Conservation (phyloP, 495 filamentous ascomycete genomes). For the Xanthoparmelia taractica region DNA sequence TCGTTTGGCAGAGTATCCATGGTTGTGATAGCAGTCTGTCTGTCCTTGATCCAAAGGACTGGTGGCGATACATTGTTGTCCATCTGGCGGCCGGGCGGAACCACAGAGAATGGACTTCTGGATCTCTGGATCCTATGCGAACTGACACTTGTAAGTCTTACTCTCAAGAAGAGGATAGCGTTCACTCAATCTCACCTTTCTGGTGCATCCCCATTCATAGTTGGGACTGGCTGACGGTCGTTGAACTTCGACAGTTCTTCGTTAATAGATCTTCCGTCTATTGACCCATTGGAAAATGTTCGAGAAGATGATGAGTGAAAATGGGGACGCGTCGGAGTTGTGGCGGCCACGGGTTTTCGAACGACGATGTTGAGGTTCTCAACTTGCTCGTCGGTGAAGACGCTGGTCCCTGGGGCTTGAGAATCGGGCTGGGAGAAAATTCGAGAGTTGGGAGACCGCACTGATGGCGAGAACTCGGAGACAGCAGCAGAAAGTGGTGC, state of each 20-base stretch:
- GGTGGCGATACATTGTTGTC: constrained; percentile 23
- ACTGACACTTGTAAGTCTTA: constrained; percentile 17
- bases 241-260: constrained; percentile 28
- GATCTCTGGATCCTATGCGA: constrained; percentile 20
- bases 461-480: constrained; percentile 64
- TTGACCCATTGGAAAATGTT: constrained; percentile 48
- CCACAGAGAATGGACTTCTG: constrained; percentile 22
- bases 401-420: constrained; percentile 26
- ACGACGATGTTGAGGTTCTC: constrained; percentile 44
- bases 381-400: constrained; percentile 50
- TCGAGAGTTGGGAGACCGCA: constrained; percentile 24
- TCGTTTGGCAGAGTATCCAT: constrained; percentile 36
- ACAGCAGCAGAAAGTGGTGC: constrained; percentile 65
- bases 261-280: constrained; percentile 44
- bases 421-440: constrained; percentile 19
- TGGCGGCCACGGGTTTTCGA: constrained; percentile 31
- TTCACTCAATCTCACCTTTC: constrained; percentile 29
- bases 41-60: constrained; percentile 44
- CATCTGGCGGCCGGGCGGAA: constrained; percentile 15
- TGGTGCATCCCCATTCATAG: constrained; percentile 24
- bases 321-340: constrained; percentile 24
- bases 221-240: constrained; percentile 26
- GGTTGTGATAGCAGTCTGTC: constrained; percentile 28
- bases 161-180: constrained; percentile 1
- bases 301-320: constrained; percentile 38